phyloP scores from a whole-genome alignment of 2,329 filamentous ascomycete species.

The Penicillium corylophilum region DNA sequence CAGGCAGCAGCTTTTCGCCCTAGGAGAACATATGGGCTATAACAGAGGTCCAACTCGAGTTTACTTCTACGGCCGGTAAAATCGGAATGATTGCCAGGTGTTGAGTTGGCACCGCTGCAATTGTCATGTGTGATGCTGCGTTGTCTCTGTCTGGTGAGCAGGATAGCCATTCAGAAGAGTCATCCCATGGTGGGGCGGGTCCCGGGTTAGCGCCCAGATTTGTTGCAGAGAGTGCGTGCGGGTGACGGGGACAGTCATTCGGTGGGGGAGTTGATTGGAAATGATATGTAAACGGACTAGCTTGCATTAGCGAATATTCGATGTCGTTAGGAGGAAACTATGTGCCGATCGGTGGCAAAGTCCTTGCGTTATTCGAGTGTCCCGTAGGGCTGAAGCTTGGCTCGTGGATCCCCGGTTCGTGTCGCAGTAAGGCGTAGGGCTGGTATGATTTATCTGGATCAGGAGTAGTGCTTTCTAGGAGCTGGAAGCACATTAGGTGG shows the following conservation, averaged over 20 bases:
- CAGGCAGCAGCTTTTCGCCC: constrained; percentile 22
- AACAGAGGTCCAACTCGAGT: not conserved
- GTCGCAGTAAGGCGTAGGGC: not conserved
- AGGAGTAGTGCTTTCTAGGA: not conserved
- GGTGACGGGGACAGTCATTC: not conserved
- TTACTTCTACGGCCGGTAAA: not conserved
- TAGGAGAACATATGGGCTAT: not conserved
- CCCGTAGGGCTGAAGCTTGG: constrained; percentile 35
- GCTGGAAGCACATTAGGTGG: too few relatives aligned
- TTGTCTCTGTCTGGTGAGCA: not conserved
- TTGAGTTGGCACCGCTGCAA: not conserved
- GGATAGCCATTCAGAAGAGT: not conserved
- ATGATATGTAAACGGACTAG: not conserved
- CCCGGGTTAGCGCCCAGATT: not conserved
- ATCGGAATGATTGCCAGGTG: too few relatives aligned
- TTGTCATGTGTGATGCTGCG: not conserved
- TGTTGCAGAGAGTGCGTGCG: not conserved
- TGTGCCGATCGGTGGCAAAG: not conserved
- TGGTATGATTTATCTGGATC: not conserved
- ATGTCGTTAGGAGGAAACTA: not conserved
- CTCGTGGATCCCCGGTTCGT: constrained; percentile 13
- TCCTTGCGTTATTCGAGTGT: constrained; percentile 6
- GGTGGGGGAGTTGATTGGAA: not conserved
- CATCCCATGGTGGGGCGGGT: not conserved
- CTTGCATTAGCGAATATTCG: not conserved